A percentile compares a stretch with the other conserved stretches of the same genome.
phyloP scores from a whole-genome alignment of 2,329 filamentous ascomycete genomes.

The Leptographium radiaticola region DNA sequence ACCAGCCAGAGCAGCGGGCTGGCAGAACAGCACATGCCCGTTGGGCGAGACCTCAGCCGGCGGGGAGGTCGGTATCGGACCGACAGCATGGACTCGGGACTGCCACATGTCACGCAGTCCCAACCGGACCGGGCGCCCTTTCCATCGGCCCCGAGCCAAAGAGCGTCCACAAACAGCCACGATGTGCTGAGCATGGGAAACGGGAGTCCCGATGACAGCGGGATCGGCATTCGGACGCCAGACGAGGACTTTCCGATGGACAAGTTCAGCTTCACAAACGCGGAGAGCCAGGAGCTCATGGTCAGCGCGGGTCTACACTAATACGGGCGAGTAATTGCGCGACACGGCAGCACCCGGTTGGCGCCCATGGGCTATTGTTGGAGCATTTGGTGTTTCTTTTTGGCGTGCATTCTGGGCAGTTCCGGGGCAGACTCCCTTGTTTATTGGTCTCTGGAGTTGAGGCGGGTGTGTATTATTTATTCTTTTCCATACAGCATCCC shows the following conservation, averaged over 20 bases:
- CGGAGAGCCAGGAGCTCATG: slow-evolving; percentile 17
- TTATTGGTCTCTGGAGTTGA: slow-evolving; percentile 14
- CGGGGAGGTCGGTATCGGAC: slow-evolving; percentile 29
- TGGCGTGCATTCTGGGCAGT: background rate
- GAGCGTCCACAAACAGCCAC: slow-evolving; percentile 22
- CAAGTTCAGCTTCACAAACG: slow-evolving; percentile 33
- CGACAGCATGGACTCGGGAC: slow-evolving; percentile 30
- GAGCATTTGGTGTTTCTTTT: background rate
- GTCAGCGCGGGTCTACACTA: slow-evolving; percentile 13
- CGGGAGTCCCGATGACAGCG: slow-evolving; percentile 53
- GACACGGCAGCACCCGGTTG: background rate
- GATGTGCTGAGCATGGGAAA: slow-evolving; percentile 31
- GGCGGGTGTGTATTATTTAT: slow-evolving; percentile 3
- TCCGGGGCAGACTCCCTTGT: slow-evolving; percentile 7
- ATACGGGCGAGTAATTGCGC: background rate
- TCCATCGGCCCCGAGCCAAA: slow-evolving; percentile 24
- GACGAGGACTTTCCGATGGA: slow-evolving; percentile 51
- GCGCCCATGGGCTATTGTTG: background rate
- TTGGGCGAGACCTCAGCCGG: slow-evolving; percentile 22
- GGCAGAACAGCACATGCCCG: slow-evolving; percentile 6
- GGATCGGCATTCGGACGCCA: slow-evolving; percentile 57
- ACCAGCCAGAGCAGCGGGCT: slow-evolving; percentile 8
- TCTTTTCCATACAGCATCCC: slow-evolving; percentile 4
- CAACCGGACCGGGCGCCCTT: slow-evolving; percentile 39
- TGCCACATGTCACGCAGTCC: slow-evolving; percentile 31